Evolutionary conservation across 305 asterid species (phyloP).

Genomic region (Solanum hybrid): DNA sequence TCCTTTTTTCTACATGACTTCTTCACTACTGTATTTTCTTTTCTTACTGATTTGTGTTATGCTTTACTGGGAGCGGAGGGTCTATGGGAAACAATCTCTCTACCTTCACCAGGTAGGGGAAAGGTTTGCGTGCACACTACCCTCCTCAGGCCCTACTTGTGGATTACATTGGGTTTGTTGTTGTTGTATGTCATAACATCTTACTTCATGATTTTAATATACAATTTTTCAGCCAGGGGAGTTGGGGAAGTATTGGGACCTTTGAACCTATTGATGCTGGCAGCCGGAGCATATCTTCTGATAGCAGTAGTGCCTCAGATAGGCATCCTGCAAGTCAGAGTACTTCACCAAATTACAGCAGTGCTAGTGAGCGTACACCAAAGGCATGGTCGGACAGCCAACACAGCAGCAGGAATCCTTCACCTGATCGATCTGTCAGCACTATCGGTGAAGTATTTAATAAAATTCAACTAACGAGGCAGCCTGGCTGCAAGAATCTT

Average conservation of each 20-base stretch:
- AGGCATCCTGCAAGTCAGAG: neutral
- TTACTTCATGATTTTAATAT: neutral
- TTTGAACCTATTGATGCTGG: constrained; percentile 12
- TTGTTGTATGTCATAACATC: neutral
- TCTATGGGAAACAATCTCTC: neutral
- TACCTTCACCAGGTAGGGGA: neutral
- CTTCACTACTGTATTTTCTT: neutral
- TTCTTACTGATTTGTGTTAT: neutral
- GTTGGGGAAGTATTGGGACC: constrained; percentile 7
- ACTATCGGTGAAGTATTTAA: neutral
- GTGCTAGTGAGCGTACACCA: neutral
- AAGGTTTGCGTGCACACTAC: neutral
- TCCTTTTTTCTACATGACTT: neutral
- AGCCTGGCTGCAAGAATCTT: neutral
- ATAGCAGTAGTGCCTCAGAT: constrained; percentile 1
- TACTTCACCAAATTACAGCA: neutral
- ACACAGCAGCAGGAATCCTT: constrained; percentile 3
- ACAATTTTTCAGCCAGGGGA: constrained; percentile 15
- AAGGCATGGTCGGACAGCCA: neutral
- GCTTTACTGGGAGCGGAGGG: neutral
- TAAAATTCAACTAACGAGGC: neutral
- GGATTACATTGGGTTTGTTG: neutral
- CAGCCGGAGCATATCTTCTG: constrained; percentile 3
- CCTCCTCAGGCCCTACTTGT: neutral
- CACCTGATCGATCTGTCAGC: constrained; percentile 4